Evolutionary conservation across 805 yeast genomes (phyloP).

Genomic region (Schizosaccharomyces pombe): DNA sequence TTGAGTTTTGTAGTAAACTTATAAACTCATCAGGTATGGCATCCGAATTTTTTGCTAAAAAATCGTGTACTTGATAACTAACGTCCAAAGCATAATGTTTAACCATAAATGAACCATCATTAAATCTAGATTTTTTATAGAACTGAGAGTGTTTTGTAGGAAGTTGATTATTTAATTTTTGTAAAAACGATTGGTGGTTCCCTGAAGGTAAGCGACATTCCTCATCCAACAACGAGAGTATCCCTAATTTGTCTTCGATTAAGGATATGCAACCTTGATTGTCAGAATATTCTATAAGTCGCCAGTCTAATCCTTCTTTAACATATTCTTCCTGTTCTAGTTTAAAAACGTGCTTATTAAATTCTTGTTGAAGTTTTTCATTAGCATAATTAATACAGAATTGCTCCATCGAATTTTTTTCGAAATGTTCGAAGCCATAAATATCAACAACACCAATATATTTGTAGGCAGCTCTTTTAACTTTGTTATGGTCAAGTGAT

Average conservation of each 20-base stretch:
- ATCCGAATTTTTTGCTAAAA: conserved; percentile 89
- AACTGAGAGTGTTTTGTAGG: conserved; percentile 41
- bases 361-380: conserved; percentile 90
- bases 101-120: conserved; percentile 71
- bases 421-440: conserved; percentile 92
- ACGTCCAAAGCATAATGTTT: conserved; percentile 90
- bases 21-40: conserved; percentile 89
- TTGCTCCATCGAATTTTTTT: conserved; percentile 83
- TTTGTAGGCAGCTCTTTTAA: conserved; percentile 31
- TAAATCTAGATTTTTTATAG: conserved; percentile 83
- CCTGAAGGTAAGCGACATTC: conserved; percentile 90
- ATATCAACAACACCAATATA: conserved; percentile 94
- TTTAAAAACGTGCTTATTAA: conserved; percentile 90
- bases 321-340: conserved; percentile 90
- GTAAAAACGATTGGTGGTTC: conserved; percentile 74
- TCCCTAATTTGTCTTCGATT: conserved; percentile 74
- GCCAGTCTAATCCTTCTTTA: conserved; percentile 84
- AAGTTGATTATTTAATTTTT: conserved; percentile 66
- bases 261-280: conserved; percentile 90
- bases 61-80: conserved; percentile 74
- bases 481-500: conserved; percentile 39
- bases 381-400: conserved; percentile 78
- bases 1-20: conserved; percentile 51
- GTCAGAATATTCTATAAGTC: conserved; percentile 83
- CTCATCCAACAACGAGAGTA: conserved; percentile 71